Base-by-base conservation (phyloP, 306 rosid species). In the Senna siamea region DNA sequence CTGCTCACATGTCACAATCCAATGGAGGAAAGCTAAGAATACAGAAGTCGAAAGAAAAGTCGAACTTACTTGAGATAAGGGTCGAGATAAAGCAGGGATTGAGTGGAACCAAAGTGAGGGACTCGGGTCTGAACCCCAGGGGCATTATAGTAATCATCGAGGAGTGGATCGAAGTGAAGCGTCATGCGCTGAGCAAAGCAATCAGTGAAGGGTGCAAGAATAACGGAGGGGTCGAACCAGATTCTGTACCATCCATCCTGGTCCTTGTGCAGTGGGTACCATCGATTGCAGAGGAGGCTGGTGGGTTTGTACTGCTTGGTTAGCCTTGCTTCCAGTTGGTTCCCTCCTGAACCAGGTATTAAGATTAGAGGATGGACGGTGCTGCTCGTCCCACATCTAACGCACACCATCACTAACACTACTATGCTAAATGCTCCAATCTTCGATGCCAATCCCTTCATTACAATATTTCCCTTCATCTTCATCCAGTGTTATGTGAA, bases 111-210 rank as follows among this genome's bases (percentile, higher is more conserved):
- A 53, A 94, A 91, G 74, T 72, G 77, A 40, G 80, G 78, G 69
- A 89, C 96, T 11, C 97, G 80, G 38, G 96, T 94, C 18, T 69
- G 50, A 10, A 94, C 88, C 4, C 98, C 98, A 4, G 88, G 87
- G 63, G 86, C 72, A 75, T 91, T 91, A 9, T 15, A 75, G 72
- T 79, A 94, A 79, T 94, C 97, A 80, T 91, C 96, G 7, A 53
- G 56, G 7, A 69, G 62, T 0, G 34, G 70, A 15, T 91, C 77
- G 47, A 86, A 91, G 44, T 81, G 75, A 66, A 94, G 97, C 37
- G n/a, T 89, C 98, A 94, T 94, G 15, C 97, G 90, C 4, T 78
- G 76, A 23, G 96, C 96, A 64, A 94, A 94, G 81, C 98, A 94
- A 23, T 70, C 46, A 20, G 97, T 87, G 69, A 89, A 91, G 2